Conservation (phyloP, 192 early-diverging fungal genomes). For the Backusella circina region DNA sequence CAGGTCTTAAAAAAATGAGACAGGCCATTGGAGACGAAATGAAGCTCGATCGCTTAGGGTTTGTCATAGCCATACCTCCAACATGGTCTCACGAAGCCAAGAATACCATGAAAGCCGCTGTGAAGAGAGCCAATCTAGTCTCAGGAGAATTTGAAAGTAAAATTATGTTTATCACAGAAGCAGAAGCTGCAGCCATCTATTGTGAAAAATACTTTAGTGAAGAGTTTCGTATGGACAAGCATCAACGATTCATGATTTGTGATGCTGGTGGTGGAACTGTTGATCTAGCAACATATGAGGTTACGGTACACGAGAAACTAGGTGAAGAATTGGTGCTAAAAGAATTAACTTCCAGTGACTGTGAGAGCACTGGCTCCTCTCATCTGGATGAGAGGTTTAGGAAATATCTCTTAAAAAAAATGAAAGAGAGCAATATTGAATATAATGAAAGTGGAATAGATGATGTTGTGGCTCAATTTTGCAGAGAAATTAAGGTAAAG, state of each 20-base stretch:
- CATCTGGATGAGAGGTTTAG: background rate
- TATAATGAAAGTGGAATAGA: background rate
- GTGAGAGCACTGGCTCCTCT: background rate
- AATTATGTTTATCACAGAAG: conserved; percentile 43
- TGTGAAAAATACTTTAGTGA: conserved; percentile 46
- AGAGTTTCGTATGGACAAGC: conserved; percentile 38
- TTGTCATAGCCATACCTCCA: conserved; percentile 44
- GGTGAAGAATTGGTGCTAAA: background rate
- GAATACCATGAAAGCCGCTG: conserved; percentile 48
- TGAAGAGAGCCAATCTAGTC: conserved; percentile 47
- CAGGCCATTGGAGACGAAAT: conserved; percentile 36
- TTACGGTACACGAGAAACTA: background rate
- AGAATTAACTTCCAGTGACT: background rate
- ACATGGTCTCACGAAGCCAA: conserved; percentile 54
- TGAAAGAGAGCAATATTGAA: background rate
- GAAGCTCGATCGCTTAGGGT: conserved; percentile 27
- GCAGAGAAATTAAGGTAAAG: background rate
- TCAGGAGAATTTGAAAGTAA: conserved; percentile 37
- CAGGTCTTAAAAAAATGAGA: conserved; percentile 38
- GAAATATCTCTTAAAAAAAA: background rate
- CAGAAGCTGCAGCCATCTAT: conserved; percentile 54
- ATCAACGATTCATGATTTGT: conserved; percentile 45
- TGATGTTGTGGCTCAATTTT: background rate
- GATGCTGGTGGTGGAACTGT: conserved; percentile 54
- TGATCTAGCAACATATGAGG: conserved; percentile 25